A percentile compares a stretch with the other conserved stretches of the same genome.
Evolutionary conservation across 805 yeast species (phyloP).

Genomic region (Kodamaea nitidulidarum): DNA sequence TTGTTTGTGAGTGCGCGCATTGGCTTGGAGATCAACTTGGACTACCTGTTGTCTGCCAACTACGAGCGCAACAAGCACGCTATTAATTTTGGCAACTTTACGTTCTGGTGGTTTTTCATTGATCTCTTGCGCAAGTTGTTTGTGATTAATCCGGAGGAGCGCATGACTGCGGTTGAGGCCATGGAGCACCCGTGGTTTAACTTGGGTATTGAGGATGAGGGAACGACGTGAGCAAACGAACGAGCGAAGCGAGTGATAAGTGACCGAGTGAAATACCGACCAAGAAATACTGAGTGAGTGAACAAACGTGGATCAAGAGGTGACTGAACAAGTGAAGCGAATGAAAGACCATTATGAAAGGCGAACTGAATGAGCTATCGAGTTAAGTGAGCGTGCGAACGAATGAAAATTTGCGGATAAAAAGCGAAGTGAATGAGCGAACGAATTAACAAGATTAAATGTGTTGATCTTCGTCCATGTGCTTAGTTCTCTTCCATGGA

Average conservation of each 20-base stretch:
- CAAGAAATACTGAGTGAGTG: not conserved
- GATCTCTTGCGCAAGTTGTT: slow-evolving; percentile 38
- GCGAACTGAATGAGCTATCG: not conserved
- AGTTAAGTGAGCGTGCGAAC: not conserved
- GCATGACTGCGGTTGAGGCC: slow-evolving; percentile 40
- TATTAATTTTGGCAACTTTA: slow-evolving; percentile 57
- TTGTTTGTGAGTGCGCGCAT: slow-evolving; percentile 39
- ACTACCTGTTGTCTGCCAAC: slow-evolving; percentile 35
- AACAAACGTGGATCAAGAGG: not conserved
- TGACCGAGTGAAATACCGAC: too few relatives aligned
- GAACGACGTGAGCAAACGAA: slow-evolving; percentile 20
- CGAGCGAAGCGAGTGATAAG: not conserved
- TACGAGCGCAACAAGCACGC: slow-evolving; percentile 34
- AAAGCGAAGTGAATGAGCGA: not conserved
- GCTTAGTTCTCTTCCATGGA: too few relatives aligned
- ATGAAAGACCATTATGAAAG: too few relatives aligned
- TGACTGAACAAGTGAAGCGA: not conserved
- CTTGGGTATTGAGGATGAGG: slow-evolving; percentile 45
- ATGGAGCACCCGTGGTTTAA: slow-evolving; percentile 47
- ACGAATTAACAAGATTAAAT: too few relatives aligned
- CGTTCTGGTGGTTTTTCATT: slow-evolving; percentile 78
- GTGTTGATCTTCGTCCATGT: too few relatives aligned
- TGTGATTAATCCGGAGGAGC: slow-evolving; percentile 34
- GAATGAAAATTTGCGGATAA: too few relatives aligned
- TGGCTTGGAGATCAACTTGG: slow-evolving; percentile 38